Evolutionary conservation across 2,329 filamentous ascomycete species (phyloP).

Genomic region (Hymenoscyphus repandus): DNA sequence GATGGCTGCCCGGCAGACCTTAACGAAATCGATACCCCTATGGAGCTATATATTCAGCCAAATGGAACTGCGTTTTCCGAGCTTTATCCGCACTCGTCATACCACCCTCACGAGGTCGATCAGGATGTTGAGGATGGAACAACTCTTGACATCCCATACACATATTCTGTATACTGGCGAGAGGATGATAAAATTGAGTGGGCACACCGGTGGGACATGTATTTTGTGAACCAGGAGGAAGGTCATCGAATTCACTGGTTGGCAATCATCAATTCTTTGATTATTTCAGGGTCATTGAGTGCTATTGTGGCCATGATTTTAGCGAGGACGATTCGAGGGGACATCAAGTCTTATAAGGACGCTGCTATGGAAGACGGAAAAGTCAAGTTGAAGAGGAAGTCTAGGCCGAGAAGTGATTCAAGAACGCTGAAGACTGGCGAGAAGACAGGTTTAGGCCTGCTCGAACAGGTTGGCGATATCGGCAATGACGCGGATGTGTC

Average conservation of each 20-base stretch:
- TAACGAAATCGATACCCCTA: conserved; percentile 54
- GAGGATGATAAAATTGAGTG: conserved; percentile 78
- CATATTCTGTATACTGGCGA: conserved; percentile 86
- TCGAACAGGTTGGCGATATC: conserved; percentile 53
- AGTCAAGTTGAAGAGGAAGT: conserved; percentile 45
- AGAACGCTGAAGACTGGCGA: conserved; percentile 43
- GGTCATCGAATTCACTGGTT: conserved; percentile 81
- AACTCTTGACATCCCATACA: conserved; percentile 71
- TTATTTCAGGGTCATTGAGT: conserved; percentile 74
- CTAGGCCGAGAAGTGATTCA: conserved; percentile 35
- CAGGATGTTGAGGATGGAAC: conserved; percentile 57
- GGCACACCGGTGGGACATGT: conserved; percentile 80
- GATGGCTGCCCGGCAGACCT: conserved; percentile 65
- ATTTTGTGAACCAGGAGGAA: conserved; percentile 83
- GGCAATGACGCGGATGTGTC: conserved; percentile 48
- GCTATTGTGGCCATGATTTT: conserved; percentile 77
- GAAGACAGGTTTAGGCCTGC: conserved; percentile 49
- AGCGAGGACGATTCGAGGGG: conserved; percentile 69
- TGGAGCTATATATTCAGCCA: conserved; percentile 64
- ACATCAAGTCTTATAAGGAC: conserved; percentile 72
- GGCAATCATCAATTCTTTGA: conserved; percentile 80
- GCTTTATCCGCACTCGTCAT: conserved; percentile 54
- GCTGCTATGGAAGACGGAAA: conserved; percentile 62
- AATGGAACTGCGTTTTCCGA: conserved; percentile 51
- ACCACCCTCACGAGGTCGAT: conserved; percentile 47